These are phyloP conservation scores for Hypoxylon sp. DNA, from an alignment of 2,329 filamentous ascomycete species.

Conservation along the genomic window DNA sequence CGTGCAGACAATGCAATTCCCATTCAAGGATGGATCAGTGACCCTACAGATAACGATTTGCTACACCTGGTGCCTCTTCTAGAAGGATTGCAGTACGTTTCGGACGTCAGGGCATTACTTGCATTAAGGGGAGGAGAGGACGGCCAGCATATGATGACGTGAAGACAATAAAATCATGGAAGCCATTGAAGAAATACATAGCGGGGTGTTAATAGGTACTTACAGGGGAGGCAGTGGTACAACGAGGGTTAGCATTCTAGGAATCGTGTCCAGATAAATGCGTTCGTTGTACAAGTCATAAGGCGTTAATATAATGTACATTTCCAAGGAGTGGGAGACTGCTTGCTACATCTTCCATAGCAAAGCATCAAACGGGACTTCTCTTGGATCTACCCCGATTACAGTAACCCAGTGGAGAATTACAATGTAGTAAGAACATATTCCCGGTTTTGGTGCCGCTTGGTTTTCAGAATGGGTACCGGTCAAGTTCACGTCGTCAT, in stretches of 20 bases:
- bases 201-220: conserved; percentile 43
- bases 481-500: conserved; percentile 33
- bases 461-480: conserved; percentile 24
- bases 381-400: conserved; percentile 9
- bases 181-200: conserved; percentile 36
- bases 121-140: conserved; percentile 90
- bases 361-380: conserved; percentile 15
- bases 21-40: conserved; percentile 99
- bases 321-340: conserved; percentile 21
- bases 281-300: conserved; percentile 33
- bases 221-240: conserved; percentile 30
- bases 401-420: conserved; percentile 16
- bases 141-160: conserved; percentile 64
- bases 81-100: conserved; percentile 95
- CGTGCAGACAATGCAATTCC: conserved; percentile 94
- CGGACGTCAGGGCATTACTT: conserved; percentile 91
- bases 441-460: conserved; percentile 13
- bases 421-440: conserved; percentile 7
- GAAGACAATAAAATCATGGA: conserved; percentile 35
- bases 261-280: conserved; percentile 26
- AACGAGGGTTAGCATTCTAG: conserved; percentile 36
- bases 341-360: conserved; percentile 11
- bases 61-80: conserved; percentile 92
- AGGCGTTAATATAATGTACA: conserved; percentile 42
- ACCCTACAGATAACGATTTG: conserved; percentile 96